Conservation (phyloP, 192 early-diverging fungal genomes). For the Phlyctochytrium arcticum region DNA sequence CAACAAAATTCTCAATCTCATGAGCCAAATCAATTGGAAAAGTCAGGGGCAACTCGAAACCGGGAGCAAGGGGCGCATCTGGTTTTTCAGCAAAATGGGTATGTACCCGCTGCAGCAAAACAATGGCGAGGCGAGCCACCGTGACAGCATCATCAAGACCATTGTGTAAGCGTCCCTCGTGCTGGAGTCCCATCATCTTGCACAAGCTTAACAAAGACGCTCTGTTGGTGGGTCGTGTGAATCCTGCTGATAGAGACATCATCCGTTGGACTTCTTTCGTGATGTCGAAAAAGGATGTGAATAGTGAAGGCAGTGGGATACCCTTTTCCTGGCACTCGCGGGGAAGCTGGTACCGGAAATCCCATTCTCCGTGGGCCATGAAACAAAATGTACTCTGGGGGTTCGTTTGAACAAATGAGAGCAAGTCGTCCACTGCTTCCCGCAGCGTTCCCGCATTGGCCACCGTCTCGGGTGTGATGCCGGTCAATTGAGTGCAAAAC, state of each 20-base stretch:
- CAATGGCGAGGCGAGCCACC: slow-evolving; percentile 50
- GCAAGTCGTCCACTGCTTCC: slow-evolving; percentile 50
- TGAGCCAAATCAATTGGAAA: slow-evolving; percentile 61
- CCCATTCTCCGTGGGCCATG: slow-evolving; percentile 70
- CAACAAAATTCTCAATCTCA: slow-evolving; percentile 61
- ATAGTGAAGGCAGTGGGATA: slow-evolving; percentile 53
- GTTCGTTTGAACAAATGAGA: slow-evolving; percentile 48
- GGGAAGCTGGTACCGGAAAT: slow-evolving; percentile 64
- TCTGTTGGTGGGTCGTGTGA: not conserved
- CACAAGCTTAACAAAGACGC: slow-evolving; percentile 60
- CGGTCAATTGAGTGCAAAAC: slow-evolving; percentile 57
- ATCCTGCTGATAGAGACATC: slow-evolving; percentile 45
- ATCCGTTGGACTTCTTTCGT: slow-evolving; percentile 62
- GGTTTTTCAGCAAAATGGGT: slow-evolving; percentile 12
- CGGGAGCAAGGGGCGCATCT: slow-evolving; percentile 2
- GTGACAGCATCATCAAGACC: slow-evolving; percentile 61
- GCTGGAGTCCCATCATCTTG: slow-evolving; percentile 45
- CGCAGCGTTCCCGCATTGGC: slow-evolving; percentile 41
- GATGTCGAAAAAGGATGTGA: slow-evolving; percentile 64
- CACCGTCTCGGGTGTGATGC: slow-evolving; percentile 53
- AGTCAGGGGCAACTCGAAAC: slow-evolving; percentile 15
- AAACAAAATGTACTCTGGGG: slow-evolving; percentile 56
- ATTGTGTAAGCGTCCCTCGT: slow-evolving; percentile 44
- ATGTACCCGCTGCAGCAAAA: slow-evolving; percentile 14
- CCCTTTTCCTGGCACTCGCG: slow-evolving; percentile 63